Evolutionary conservation across 257 asterid genomes (phyloP), one percentile per base, ranked within the genome.

Genomic region (Mitragyna speciosa): DNA sequence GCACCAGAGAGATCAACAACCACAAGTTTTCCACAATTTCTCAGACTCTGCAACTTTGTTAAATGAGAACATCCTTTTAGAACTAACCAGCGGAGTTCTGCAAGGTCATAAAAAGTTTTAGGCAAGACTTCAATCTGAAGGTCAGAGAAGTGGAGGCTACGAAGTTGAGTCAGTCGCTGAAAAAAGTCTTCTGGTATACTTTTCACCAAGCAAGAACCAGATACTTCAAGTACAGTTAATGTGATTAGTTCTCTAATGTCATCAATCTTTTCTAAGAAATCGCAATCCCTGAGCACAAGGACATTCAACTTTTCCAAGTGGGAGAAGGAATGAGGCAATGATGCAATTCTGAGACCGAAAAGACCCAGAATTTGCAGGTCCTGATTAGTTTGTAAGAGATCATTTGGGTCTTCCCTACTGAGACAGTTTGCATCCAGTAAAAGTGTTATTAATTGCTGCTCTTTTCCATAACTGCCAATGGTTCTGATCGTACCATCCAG

Each of bases 201-300:
- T 59, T 59, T 63, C 36, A 76, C 8, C 71, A 66, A 66, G 71
- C 52, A 43, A 58, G 82, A 49, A 30, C 73, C 72, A 30, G 78
- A 79, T 28, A 79, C 69, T 49, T 79, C 78, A 41, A 79, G 82
- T 19, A 79, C 78, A n/a, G 72, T 39, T 36, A 72, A 61, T 36
- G 28, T 15, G 43, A 1, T 48, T 12, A 79, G 65, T 26, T 45
- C 48, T 45, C 45, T 45, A 10, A 70, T 59, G 71, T 52, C 73
- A 24, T 48, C 41, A n/a, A 79, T 72, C 48, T n/a, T 76, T 36
- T 70, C 82, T 33, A 79, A 24, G 63, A 58, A 71, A 12, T 58
- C 73, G 61, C 78, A 72, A 73, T 43, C 65, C 65, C 82, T 79
- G 73, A 79, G 78, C 39, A 79, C 66, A 61, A 79, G 82, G 36